Base-by-base conservation (phyloP, 2,329 filamentous ascomycete genomes). In the Ustulina deusta region DNA sequence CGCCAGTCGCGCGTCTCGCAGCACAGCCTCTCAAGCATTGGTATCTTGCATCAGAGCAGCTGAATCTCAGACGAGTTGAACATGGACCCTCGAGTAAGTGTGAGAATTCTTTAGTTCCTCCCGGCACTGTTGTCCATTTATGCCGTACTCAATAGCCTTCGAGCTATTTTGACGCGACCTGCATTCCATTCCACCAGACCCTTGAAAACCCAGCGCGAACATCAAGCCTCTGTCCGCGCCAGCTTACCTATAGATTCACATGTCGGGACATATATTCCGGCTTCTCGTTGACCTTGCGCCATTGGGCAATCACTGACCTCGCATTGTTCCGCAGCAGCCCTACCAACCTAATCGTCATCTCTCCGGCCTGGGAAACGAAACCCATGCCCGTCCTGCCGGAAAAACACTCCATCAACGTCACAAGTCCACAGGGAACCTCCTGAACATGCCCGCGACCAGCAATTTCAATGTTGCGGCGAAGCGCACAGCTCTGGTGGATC, bases 401-500 rank as follows among this genome's bases (percentile, higher is more conserved):
- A 89, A 89, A 78, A 82, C 86, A 61, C 82, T 94, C 69, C 93
- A 97, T 74, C 90, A 93, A 74, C 91, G 91, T 70, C 91, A 93
- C 82, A 97, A 97, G 81, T 97, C 94, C 9, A 90, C 89, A 79
- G 79, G 91, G 81, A 80, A 86, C 85, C 72, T 92, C 81, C 74
- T 83, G 77, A 73, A 72, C 54, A 84, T 83, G 73, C 75, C 87
- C 67, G 78, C 85, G 68, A 82, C 85, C 69, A 85, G 83, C 57
- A 85, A 83, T 44, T 80, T 90, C 71, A 93, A 90, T 79, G 85
- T 85, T 61, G 85, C 87, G 65, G 84, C 90, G 63, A 96, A 94
- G 83, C 90, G 94, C 72, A 89, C 90, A 69, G 93, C 89, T 13
- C 94, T 97, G 79, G 92, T 88, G 57, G 94, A 97, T 78, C 87